Evolutionary conservation across 345 rosid genomes (phyloP).

Genomic region (Hevea brasiliensis): DNA sequence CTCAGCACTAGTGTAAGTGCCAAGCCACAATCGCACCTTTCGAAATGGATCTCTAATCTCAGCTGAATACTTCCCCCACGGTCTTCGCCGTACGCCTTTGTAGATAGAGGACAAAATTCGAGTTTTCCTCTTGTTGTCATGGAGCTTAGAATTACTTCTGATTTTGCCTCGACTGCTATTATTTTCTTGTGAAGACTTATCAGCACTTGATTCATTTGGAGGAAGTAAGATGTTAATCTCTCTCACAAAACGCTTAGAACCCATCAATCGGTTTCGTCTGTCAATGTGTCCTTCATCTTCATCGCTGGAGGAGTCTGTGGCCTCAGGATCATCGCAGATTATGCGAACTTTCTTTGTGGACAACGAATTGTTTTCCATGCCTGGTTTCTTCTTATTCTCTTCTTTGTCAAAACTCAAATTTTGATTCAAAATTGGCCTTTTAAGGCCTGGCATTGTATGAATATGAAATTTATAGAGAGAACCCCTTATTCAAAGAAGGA

Average conservation of each 20-base stretch:
- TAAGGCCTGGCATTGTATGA: conserved; percentile 24
- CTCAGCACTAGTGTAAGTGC: conserved; percentile 46
- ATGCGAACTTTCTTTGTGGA: conserved; percentile 37
- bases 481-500: background rate
- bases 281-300: conserved; percentile 27
- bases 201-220: background rate
- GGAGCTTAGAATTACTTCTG: background rate
- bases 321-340: conserved; percentile 42
- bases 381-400: background rate
- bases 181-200: background rate
- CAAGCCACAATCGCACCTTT: conserved; percentile 48
- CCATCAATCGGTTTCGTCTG: background rate
- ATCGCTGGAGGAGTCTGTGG: conserved; percentile 51
- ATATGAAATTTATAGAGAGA: background rate
- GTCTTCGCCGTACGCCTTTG: conserved; percentile 56
- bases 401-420: background rate
- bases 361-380: conserved; percentile 7
- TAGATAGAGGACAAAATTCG: conserved; percentile 16
- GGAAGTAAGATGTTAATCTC: conserved; percentile 32
- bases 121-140: conserved; percentile 7
- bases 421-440: conserved; percentile 19
- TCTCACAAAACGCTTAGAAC: conserved; percentile 21
- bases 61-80: conserved; percentile 51
- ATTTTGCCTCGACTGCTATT: background rate
- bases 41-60: conserved; percentile 55